These are phyloP conservation scores for Chytridium lagenaria DNA, from an alignment of 371 early-diverging fungal genomes.

Conservation along the genomic window DNA sequence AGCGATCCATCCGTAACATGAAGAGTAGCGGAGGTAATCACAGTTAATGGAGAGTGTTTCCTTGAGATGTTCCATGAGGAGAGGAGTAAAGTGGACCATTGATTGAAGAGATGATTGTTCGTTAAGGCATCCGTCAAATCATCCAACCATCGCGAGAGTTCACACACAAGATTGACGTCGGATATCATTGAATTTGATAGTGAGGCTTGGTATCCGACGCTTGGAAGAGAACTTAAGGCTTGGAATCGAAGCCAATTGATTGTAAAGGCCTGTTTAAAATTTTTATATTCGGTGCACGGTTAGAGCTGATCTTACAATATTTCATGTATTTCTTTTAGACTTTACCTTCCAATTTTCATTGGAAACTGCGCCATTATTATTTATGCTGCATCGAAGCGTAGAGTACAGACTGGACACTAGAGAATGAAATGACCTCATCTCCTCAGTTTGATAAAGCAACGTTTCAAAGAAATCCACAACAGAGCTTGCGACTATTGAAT, in stretches of 20 bases:
- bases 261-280: background rate
- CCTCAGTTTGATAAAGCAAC: background rate
- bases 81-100: background rate
- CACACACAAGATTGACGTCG: background rate
- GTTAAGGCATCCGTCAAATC: background rate
- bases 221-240: background rate
- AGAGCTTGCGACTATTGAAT: background rate
- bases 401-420: background rate
- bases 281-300: too few species aligned
- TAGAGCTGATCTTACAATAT: background rate
- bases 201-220: background rate
- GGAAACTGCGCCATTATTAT: background rate
- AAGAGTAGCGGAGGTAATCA: background rate
- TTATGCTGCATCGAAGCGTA: background rate
- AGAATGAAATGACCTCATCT: background rate
- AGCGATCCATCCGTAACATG: background rate
- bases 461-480: constrained; percentile 1
- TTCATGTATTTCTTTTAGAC: background rate
- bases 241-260: constrained; percentile 16
- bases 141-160: background rate
- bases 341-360: background rate
- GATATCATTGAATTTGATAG: background rate
- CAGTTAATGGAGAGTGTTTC: background rate
- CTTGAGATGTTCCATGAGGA: background rate
- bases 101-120: background rate